Evolutionary conservation across 2,329 filamentous ascomycete genomes (phyloP), one percentile per base, ranked within the genome.

Genomic region (Penicillium sp.): DNA sequence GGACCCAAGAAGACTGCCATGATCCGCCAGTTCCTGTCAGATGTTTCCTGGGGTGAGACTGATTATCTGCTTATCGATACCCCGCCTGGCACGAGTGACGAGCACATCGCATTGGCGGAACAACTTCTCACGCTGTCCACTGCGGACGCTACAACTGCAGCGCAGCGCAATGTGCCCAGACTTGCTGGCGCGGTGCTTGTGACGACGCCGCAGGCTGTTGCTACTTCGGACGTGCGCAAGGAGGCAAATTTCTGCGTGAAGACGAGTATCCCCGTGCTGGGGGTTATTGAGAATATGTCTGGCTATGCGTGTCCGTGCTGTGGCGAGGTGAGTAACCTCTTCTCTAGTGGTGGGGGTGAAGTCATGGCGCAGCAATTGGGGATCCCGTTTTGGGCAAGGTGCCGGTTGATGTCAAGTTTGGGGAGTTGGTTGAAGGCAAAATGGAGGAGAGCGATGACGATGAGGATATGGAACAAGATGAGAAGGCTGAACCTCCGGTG

Each of bases 1-100:
- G 93, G 93, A 0, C 93, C 93, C 2, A 98, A 98, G 72, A 98
- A 98, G 74, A 98, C 93, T 4, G 93, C 93, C 41, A 98, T 98
- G 93, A 89, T 98, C 48, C 83, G 90, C 32, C 93, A 98, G 68
- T 98, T 98, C 65, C 76, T 98, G 23, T 86, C 87, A 1, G 90
- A 96, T 63, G 90, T 96, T 4, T 77, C 88, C 24, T 97, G 93
- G 93, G 79, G 76, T 0, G 79, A 84, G 20, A 81, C 88, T n/a
- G 91, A 97, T 66, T 97, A 88, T 64, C 77, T 98, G 0, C 79
- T 98, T 49, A 88, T 98, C 62, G 93, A 98, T 69, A 98, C 93
- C 3, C 93, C 93, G 10, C 93, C 93, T 0, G 93, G 93, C 2
- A 98, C 93, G 2, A 93, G 87, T 50, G 93, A 98, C 69, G 93